Evolutionary conservation across 306 rosid species (phyloP).

Genomic region (Canavalia ensiformis): DNA sequence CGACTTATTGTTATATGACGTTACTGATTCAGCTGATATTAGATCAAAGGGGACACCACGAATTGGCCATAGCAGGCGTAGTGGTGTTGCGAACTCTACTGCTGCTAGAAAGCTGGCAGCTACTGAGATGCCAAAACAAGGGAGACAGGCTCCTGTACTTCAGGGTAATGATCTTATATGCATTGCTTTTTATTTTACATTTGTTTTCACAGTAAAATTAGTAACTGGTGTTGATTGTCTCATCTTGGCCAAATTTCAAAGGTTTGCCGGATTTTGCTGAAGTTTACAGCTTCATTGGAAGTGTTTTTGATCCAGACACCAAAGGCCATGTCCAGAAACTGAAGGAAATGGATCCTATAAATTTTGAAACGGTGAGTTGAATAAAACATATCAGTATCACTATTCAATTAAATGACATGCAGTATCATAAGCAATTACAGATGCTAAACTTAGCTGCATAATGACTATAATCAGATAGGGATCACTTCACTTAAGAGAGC

Average conservation of each 20-base stretch:
- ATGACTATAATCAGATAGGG: not conserved
- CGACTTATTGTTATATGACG: slow-evolving; percentile 49
- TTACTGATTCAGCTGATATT: slow-evolving; percentile 82
- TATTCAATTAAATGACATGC: slow-evolving; percentile 3
- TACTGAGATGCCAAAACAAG: slow-evolving; percentile 60
- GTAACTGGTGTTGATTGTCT: not conserved
- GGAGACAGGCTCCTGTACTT: slow-evolving; percentile 59
- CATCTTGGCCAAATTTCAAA: slow-evolving; percentile 43
- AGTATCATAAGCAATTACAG: not conserved
- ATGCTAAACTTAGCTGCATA: not conserved
- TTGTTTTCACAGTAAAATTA: not conserved
- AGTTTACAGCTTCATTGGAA: slow-evolving; percentile 57
- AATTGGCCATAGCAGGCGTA: slow-evolving; percentile 49
- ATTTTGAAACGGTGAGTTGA: slow-evolving; percentile 78
- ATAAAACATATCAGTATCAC: slow-evolving; percentile 12
- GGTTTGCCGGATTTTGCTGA: slow-evolving; percentile 81
- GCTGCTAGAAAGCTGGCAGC: slow-evolving; percentile 49
- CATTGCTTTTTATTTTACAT: not conserved
- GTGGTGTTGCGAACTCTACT: slow-evolving; percentile 58
- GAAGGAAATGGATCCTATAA: slow-evolving; percentile 89
- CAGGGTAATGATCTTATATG: slow-evolving; percentile 62
- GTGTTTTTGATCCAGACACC: slow-evolving; percentile 74
- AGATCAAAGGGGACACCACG: slow-evolving; percentile 64
- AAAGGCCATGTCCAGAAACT: slow-evolving; percentile 73
- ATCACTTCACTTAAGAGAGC: not conserved